phyloP scores from a whole-genome alignment of 345 rosid species.

The Sisymbrium altissimum region DNA sequence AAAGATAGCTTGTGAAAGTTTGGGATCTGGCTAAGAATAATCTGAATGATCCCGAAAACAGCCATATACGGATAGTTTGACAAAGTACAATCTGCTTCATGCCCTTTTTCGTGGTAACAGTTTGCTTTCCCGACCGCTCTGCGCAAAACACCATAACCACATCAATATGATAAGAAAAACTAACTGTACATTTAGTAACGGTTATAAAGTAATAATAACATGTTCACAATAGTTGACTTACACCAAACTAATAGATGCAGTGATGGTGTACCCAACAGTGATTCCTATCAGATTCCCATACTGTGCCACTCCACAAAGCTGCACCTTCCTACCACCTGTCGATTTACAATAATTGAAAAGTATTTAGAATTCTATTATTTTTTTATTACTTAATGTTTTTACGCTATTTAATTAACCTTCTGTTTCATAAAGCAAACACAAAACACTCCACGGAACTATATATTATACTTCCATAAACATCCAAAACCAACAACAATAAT shows the following conservation, averaged over 20 bases:
- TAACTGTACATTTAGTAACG: neutral
- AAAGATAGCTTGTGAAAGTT: conserved; percentile 84
- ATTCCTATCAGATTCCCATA: conserved; percentile 66
- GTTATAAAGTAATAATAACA: conserved; percentile 5
- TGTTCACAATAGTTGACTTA: conserved; percentile 43
- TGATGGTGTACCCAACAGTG: conserved; percentile 83
- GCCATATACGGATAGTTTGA: conserved; percentile 65
- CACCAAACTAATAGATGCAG: conserved; percentile 97
- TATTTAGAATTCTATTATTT: neutral
- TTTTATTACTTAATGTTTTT: conserved; percentile 14
- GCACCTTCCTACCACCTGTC: conserved; percentile 62
- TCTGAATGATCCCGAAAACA: conserved; percentile 59
- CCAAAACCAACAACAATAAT: conserved; percentile 21
- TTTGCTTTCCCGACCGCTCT: conserved; percentile 79
- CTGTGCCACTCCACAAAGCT: conserved; percentile 81
- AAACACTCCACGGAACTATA: conserved; percentile 26
- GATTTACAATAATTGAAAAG: conserved; percentile 9
- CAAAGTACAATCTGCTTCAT: conserved; percentile 40
- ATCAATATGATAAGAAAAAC: neutral
- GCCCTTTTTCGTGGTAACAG: conserved; percentile 73
- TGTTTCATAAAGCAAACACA: conserved; percentile 28
- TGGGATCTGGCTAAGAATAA: conserved; percentile 75
- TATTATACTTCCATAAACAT: neutral
- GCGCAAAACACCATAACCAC: conserved; percentile 7
- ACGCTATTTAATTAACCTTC: conserved; percentile 7